Conservation (phyloP, 1,139 yeast species). For the Pneumocystis wakefieldiae region DNA sequence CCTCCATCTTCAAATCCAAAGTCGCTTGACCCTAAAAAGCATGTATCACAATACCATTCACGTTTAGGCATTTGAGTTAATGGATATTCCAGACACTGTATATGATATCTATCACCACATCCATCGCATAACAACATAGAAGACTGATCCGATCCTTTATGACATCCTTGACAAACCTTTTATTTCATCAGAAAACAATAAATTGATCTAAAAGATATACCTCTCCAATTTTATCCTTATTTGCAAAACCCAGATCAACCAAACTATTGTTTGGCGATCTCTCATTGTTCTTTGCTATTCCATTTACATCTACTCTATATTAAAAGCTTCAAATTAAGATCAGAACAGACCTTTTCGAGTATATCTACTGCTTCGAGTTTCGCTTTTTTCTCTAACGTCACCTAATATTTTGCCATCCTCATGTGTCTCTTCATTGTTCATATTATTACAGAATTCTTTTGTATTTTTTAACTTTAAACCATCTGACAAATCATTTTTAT, state of each 20-base stretch:
- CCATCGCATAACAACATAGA: conserved; percentile 52
- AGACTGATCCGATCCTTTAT: conserved; percentile 34
- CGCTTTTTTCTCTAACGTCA: not conserved
- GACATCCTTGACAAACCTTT: conserved; percentile 30
- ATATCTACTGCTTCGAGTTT: not conserved
- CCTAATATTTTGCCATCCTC: not conserved
- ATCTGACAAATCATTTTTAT: not conserved
- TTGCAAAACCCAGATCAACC: not conserved
- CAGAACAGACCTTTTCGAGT: not conserved
- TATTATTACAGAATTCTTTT: not conserved
- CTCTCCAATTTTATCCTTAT: not conserved
- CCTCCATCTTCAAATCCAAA: conserved; percentile 76
- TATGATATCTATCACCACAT: conserved; percentile 57
- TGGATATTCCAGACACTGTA: conserved; percentile 45
- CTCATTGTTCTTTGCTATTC: not conserved
- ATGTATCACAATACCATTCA: conserved; percentile 68
- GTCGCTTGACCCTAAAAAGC: conserved; percentile 74
- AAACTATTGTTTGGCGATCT: not conserved
- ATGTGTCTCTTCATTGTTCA: not conserved
- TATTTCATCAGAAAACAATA: not conserved
- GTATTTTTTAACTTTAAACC: not conserved
- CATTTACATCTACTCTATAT: not conserved
- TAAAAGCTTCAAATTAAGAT: not conserved
- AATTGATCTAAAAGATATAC: not conserved
- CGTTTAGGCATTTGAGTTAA: conserved; percentile 36